Evolutionary conservation across 306 rosid species (phyloP).

Genomic region (Cicer cuneatum): DNA sequence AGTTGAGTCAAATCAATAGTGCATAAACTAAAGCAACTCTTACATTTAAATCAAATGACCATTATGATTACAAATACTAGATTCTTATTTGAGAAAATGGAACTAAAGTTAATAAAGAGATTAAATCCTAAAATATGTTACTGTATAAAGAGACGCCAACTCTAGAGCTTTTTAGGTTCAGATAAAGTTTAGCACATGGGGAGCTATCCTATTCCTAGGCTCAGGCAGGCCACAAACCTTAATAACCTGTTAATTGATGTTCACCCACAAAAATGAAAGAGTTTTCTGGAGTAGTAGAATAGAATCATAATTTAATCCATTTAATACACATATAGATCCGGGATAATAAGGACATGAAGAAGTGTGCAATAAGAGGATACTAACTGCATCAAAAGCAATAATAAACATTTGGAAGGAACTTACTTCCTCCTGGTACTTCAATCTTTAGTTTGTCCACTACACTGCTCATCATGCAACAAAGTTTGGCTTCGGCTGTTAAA

Average conservation of each 20-base stretch:
- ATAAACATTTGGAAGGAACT: slow-evolving; percentile 17
- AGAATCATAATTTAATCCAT: not conserved
- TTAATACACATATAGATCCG: not conserved
- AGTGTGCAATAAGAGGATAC: not conserved
- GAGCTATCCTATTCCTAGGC: not conserved
- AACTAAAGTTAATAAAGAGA: not conserved
- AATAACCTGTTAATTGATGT: not conserved
- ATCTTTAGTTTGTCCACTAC: slow-evolving; percentile 59
- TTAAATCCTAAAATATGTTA: slow-evolving; percentile 9
- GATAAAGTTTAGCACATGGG: not conserved
- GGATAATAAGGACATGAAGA: not conserved
- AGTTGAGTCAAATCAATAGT: not conserved
- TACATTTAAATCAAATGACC: not conserved
- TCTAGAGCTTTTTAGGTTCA: not conserved
- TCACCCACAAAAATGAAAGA: not conserved
- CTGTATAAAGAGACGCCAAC: not conserved
- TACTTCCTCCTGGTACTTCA: slow-evolving; percentile 43
- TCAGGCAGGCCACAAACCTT: not conserved
- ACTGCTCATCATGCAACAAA: slow-evolving; percentile 56
- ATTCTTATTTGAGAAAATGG: not conserved
- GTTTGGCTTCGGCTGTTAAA: slow-evolving; percentile 67
- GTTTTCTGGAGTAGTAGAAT: not conserved
- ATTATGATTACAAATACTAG: not conserved
- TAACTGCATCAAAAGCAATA: not conserved
- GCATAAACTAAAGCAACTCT: not conserved